Conservation (phyloP, 192 early-diverging fungal species). For the Coemansia sp. region DNA sequence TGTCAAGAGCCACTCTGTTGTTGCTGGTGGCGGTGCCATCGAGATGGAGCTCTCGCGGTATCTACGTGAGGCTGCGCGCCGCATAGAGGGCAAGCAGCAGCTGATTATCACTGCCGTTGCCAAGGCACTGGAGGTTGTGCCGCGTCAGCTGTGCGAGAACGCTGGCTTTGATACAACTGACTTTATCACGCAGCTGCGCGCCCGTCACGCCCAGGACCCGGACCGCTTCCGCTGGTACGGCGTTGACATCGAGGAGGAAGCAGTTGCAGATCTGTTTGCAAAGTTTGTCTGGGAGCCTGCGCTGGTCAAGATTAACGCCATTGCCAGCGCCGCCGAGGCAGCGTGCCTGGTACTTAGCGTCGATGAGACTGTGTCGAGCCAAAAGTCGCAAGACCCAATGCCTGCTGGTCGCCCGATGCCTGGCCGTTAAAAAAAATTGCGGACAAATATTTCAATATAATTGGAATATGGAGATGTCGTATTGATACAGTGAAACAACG, state of each 20-base stretch:
- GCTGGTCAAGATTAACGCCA: slow-evolving; percentile 95
- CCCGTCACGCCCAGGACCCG: slow-evolving; percentile 69
- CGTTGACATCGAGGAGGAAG: slow-evolving; percentile 87
- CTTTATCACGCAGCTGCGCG: slow-evolving; percentile 94
- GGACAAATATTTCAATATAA: too few relatives aligned
- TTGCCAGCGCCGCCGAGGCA: slow-evolving; percentile 91
- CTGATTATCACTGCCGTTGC: slow-evolving; percentile 93
- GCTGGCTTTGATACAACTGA: slow-evolving; percentile 98
- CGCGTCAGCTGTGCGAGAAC: slow-evolving; percentile 98
- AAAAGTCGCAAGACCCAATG: slow-evolving; percentile 70
- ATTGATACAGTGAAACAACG: too few relatives aligned
- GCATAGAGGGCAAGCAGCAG: slow-evolving; percentile 98
- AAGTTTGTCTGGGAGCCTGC: slow-evolving; percentile 98
- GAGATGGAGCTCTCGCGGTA: slow-evolving; percentile 99
- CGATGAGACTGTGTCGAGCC: slow-evolving; percentile 96
- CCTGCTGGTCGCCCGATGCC: slow-evolving; percentile 55
- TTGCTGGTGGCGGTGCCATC: slow-evolving; percentile 96
- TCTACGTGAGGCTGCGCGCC: slow-evolving; percentile 85
- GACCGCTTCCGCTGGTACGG: slow-evolving; percentile 81
- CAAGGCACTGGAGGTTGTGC: slow-evolving; percentile 94
- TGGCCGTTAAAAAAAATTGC: slow-evolving; percentile 50
- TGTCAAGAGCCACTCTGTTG: slow-evolving; percentile 93
- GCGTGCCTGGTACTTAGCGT: slow-evolving; percentile 94
- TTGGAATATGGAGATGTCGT: too few relatives aligned
- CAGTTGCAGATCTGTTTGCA: slow-evolving; percentile 84